These are phyloP conservation scores for Peniophora sp. DNA, from an alignment of 1,284 basidiomycete species.

Conservation along the genomic window DNA sequence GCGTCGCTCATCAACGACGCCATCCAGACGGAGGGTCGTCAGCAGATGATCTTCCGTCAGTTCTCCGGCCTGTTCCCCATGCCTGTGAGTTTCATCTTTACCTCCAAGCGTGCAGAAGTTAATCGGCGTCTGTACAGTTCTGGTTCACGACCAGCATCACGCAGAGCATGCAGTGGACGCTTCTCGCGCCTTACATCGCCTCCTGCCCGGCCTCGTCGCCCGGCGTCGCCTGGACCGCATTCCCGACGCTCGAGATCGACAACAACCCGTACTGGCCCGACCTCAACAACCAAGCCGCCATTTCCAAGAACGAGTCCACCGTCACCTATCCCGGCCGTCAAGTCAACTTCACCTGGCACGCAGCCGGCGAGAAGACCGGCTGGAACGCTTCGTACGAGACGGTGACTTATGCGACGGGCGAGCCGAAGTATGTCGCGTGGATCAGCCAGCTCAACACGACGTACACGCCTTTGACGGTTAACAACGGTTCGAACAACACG, in stretches of 20 bases:
- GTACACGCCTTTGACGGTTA: slow-evolving; percentile 41
- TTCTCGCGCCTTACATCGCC: slow-evolving; percentile 50
- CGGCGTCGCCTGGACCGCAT: slow-evolving; percentile 46
- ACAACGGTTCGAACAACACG: slow-evolving; percentile 26
- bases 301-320: slow-evolving; percentile 41
- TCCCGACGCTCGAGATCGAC: slow-evolving; percentile 41
- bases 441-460: slow-evolving; percentile 61
- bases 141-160: slow-evolving; percentile 46
- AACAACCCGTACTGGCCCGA: slow-evolving; percentile 23
- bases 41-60: slow-evolving; percentile 64
- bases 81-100: slow-evolving; percentile 30
- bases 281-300: slow-evolving; percentile 17
- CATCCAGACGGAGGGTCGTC: slow-evolving; percentile 58
- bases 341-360: slow-evolving; percentile 48
- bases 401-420: slow-evolving; percentile 29
- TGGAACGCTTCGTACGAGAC: slow-evolving; percentile 50
- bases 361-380: slow-evolving; percentile 42
- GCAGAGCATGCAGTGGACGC: slow-evolving; percentile 57
- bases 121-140: slow-evolving; percentile 13
- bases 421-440: slow-evolving; percentile 40
- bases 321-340: slow-evolving; percentile 38
- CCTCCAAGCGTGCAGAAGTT: not conserved
- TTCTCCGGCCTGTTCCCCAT: slow-evolving; percentile 58
- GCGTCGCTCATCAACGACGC: slow-evolving; percentile 51
- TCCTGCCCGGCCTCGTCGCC: slow-evolving; percentile 54